Evolutionary conservation across 1,139 yeast genomes (phyloP).

Genomic region (Kodamaea sp.): DNA sequence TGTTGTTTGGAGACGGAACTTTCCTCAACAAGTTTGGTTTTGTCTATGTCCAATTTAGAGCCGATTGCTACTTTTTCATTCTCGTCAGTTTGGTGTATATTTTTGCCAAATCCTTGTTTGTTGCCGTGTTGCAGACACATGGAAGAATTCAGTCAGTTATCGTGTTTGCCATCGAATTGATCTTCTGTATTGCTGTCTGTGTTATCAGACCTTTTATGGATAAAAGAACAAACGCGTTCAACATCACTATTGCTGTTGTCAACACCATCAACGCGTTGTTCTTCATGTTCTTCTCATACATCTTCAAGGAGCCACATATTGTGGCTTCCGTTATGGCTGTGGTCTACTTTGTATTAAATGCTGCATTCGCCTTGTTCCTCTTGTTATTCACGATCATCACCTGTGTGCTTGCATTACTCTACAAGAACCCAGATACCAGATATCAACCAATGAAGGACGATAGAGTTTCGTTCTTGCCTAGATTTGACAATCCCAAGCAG

Average conservation of each 20-base stretch:
- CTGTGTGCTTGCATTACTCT: slow-evolving; percentile 77
- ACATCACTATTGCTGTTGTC: slow-evolving; percentile 79
- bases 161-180: slow-evolving; percentile 72
- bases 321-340: slow-evolving; percentile 92
- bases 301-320: slow-evolving; percentile 81
- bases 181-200: slow-evolving; percentile 64
- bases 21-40: slow-evolving; percentile 90
- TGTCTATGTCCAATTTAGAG: slow-evolving; percentile 86
- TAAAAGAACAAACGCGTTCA: slow-evolving; percentile 88
- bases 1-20: slow-evolving; percentile 79
- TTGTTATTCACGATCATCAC: slow-evolving; percentile 84
- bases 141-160: slow-evolving; percentile 84
- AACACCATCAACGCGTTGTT: slow-evolving; percentile 81
- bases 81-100: slow-evolving; percentile 63
- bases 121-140: slow-evolving; percentile 77
- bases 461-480: slow-evolving; percentile 81
- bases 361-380: slow-evolving; percentile 80
- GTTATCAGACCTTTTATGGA: slow-evolving; percentile 89
- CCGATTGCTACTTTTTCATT: slow-evolving; percentile 84
- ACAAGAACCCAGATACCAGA: slow-evolving; percentile 92
- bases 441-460: slow-evolving; percentile 98
- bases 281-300: slow-evolving; percentile 83
- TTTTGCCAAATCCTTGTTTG: slow-evolving; percentile 74
- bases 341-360: slow-evolving; percentile 87
- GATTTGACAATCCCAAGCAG: slow-evolving; percentile 55